Evolutionary conservation across 2,329 filamentous ascomycete species (phyloP).

Genomic region (Chrysosporium queenslandicum): DNA sequence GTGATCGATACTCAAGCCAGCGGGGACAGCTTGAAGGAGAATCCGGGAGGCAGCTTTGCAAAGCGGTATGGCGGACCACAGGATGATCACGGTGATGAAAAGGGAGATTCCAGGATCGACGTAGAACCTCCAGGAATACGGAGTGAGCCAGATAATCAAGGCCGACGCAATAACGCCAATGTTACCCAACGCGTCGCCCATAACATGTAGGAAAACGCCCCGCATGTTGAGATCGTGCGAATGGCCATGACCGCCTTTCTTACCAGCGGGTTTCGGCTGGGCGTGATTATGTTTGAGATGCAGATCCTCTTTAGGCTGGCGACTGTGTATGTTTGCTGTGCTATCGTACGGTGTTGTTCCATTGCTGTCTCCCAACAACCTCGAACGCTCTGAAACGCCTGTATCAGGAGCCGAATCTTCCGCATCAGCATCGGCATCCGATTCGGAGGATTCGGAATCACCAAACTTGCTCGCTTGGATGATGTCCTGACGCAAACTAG

Average conservation of each 20-base stretch:
- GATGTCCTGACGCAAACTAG: conserved; percentile 84
- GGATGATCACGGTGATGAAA: conserved; percentile 73
- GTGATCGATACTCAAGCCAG: conserved; percentile 76
- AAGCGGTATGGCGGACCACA: conserved; percentile 43
- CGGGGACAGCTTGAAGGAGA: conserved; percentile 84
- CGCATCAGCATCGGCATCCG: conserved; percentile 3
- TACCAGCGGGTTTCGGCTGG: conserved; percentile 54
- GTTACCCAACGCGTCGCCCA: conserved; percentile 41
- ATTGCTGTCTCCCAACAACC: conserved; percentile 36
- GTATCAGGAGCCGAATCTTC: conserved; percentile 48
- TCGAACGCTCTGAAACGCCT: conserved; percentile 39
- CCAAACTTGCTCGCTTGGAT: conserved; percentile 65
- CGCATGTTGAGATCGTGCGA: conserved; percentile 73
- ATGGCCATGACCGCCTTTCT: conserved; percentile 43
- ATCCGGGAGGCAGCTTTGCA: conserved; percentile 57
- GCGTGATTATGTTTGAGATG: conserved; percentile 70
- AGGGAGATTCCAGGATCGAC: conserved; percentile 87
- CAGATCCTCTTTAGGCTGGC: conserved; percentile 24
- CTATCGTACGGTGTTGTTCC: conserved; percentile 24
- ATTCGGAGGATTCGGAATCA: conserved; percentile 34
- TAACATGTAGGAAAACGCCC: conserved; percentile 57
- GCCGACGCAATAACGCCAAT: conserved; percentile 50
- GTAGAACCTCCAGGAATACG: conserved; percentile 72
- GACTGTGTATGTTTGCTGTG: conserved; percentile 23
- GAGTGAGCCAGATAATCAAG: conserved; percentile 82